phyloP scores from a whole-genome alignment of 306 rosid species.

The Prunus fruticosa region DNA sequence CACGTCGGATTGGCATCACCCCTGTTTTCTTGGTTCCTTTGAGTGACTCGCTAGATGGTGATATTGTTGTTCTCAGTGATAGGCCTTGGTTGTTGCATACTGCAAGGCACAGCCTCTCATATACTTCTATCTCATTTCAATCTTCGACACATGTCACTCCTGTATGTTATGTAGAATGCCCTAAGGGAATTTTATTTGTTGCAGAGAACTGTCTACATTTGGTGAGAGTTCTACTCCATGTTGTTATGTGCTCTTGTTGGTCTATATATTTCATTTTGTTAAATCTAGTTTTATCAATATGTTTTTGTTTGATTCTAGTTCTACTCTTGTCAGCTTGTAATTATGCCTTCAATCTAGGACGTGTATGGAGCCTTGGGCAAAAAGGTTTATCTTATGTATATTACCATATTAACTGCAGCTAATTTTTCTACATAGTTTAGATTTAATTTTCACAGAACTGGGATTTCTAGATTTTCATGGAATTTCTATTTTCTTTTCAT shows the following conservation, averaged over 20 bases:
- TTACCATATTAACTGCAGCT: neutral
- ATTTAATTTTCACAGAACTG: neutral
- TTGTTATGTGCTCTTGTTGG: slow-evolving; percentile 9
- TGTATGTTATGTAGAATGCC: slow-evolving; percentile 82
- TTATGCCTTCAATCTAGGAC: neutral
- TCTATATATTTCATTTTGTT: slow-evolving; percentile 2
- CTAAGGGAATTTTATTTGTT: slow-evolving; percentile 88
- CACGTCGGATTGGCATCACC: slow-evolving; percentile 89
- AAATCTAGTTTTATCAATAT: neutral
- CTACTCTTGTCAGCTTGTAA: neutral
- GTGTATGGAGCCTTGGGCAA: neutral
- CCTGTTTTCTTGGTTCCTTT: slow-evolving; percentile 93
- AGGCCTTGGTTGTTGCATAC: slow-evolving; percentile 95
- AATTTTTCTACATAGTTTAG: neutral
- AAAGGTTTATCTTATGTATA: neutral
- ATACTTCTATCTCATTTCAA: slow-evolving; percentile 91
- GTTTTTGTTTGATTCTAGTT: neutral
- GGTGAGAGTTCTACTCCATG: slow-evolving; percentile 48
- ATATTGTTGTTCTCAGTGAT: slow-evolving; percentile 84
- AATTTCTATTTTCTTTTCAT: neutral
- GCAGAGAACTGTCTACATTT: slow-evolving; percentile 83
- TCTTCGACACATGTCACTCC: slow-evolving; percentile 91
- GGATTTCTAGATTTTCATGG: neutral
- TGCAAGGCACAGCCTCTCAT: slow-evolving; percentile 91
- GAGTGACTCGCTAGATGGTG: slow-evolving; percentile 80